A percentile compares a stretch with the other conserved stretches of the same genome.
phyloP scores from a whole-genome alignment of 1,284 basidiomycete species.

The Malassezia nana region DNA sequence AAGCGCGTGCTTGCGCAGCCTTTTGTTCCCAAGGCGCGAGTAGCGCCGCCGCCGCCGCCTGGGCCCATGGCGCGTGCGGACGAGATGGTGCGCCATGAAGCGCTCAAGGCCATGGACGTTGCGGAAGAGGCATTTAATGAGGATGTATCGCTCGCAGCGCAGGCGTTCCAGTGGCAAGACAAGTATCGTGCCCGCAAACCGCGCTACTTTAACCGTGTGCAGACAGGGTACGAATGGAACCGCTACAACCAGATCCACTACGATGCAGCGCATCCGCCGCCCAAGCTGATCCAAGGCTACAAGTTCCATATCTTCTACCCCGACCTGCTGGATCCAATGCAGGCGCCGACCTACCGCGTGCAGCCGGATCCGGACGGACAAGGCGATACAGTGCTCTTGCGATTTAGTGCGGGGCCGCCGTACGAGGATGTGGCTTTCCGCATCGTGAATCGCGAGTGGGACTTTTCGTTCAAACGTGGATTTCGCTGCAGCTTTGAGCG shows the following conservation, averaged over 20 bases:
- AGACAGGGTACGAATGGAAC: conserved; percentile 99
- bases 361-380: conserved; percentile 51
- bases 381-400: conserved; percentile 81
- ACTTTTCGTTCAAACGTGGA: conserved; percentile 77
- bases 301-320: conserved; percentile 96
- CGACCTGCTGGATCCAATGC: conserved; percentile 89
- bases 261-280: conserved; percentile 45
- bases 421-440: conserved; percentile 98
- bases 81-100: conserved; percentile 30
- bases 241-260: conserved; percentile 55
- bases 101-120: conserved; percentile 78
- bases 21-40: conserved; percentile 21
- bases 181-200: conserved; percentile 97
- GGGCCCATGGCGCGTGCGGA: conserved; percentile 16
- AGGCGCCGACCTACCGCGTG: conserved; percentile 88
- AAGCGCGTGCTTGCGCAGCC: conserved; percentile 22
- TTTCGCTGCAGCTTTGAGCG: conserved; percentile 56
- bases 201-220: conserved; percentile 95
- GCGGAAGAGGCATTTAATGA: conserved; percentile 87
- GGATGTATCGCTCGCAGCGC: conserved; percentile 64
- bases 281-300: conserved; percentile 60
- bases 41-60: not conserved
- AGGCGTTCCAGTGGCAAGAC: conserved; percentile 91
- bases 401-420: conserved; percentile 92
- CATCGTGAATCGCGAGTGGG: conserved; percentile 96